Percentiles rank a stretch among this genome's conserved stretches.
These are phyloP conservation scores for Pseudogymnoascus sp. DNA, from an alignment of 2,329 filamentous ascomycete genomes.

Conservation along the genomic window DNA sequence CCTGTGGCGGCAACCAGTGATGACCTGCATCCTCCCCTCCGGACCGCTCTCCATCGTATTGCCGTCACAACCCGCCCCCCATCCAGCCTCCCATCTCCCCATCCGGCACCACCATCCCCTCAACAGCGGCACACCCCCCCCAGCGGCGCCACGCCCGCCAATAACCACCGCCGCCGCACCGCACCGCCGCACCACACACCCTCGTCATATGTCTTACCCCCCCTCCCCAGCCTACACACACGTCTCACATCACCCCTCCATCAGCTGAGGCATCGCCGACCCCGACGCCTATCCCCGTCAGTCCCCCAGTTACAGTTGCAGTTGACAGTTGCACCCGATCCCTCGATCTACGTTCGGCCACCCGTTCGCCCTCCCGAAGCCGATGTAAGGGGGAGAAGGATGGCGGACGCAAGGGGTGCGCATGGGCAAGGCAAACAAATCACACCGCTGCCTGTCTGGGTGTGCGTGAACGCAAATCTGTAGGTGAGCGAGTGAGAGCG, in stretches of 20 bases:
- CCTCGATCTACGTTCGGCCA: too few relatives aligned
- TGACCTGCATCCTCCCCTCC: not conserved
- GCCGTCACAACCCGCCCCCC: not conserved
- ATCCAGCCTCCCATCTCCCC: not conserved
- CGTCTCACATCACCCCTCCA: not conserved
- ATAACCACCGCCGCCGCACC: not conserved
- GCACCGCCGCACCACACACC: not conserved
- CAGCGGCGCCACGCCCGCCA: not conserved
- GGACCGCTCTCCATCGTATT: not conserved
- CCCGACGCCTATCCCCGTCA: too few relatives aligned
- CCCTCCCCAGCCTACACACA: not conserved
- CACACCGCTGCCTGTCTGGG: not conserved
- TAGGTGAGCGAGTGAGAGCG: not conserved
- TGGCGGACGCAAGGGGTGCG: not conserved
- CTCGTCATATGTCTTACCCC: not conserved
- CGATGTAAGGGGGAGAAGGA: not conserved
- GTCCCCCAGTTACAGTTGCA: too few relatives aligned
- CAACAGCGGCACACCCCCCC: not conserved
- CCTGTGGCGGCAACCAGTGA: not conserved
- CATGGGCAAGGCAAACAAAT: not conserved
- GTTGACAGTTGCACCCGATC: too few relatives aligned
- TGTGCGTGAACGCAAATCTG: not conserved
- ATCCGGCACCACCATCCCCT: not conserved
- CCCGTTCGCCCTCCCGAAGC: not conserved
- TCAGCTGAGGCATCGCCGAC: not conserved